Evolutionary conservation across 1,139 yeast genomes (phyloP), one percentile per base, ranked within the genome.

Genomic region (Zygosaccharomyces sapae): DNA sequence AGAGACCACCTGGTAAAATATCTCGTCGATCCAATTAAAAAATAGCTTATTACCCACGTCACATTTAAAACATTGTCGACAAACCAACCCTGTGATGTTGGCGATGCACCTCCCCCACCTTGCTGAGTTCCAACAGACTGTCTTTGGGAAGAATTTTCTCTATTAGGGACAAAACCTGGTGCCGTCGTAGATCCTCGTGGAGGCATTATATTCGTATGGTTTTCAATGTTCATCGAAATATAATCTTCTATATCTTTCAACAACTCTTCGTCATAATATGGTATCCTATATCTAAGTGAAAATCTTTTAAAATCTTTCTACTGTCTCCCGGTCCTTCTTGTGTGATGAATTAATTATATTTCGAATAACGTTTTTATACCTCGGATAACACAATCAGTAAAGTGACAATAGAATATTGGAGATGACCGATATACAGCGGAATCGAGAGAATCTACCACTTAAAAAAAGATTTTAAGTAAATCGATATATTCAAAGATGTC

Each of bases 31-130:
- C 48, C 49, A 30, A 49, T 43, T 33, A 49, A 39, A 34, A 49
- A 42, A 35, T 46, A 46, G 12, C 50, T 46, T 27, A 46, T 29
- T 12, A 49, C 48, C 52, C 52, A 49, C 19, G 50, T 44, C 22
- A 44, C 30, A 31, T 49, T 49, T 30, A 46, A 40, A 13, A 49
- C 9, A 24, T 45, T 48, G 12, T 44, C 43, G 9, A 46, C 41
- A 47, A 48, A 44, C 41, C 52, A 47, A 8, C 47, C 52, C 24
- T 46, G 47, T n/a, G 41, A 38, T 6, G 46, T 31, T 25, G 43
- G 45, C 19, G 49, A n/a, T 20, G 33, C 34, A 5, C 34, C 34
- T 13, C 34, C 34, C 2, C 33, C 38, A 20, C 37, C 38, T 25
- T 24, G 38, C 19, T 30, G 34, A 4, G 10, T 13, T 37, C 39